These are phyloP conservation scores for Daldinia concentrica DNA, from an alignment of 495 filamentous ascomycete species.

Conservation along the genomic window DNA sequence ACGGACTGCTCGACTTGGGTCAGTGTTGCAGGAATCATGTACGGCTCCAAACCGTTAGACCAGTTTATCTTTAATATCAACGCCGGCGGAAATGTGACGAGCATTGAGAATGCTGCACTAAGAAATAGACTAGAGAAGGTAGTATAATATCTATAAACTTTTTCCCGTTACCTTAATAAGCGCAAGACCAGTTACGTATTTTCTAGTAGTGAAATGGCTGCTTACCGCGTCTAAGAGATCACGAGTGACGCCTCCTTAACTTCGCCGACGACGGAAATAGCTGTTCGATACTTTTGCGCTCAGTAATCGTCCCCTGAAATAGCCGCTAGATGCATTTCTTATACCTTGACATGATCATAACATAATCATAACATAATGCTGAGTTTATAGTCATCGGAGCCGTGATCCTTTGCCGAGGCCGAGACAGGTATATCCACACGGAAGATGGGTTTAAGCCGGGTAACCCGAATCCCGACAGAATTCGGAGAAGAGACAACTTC, in stretches of 20 bases:
- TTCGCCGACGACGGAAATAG: background rate
- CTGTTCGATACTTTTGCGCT: background rate
- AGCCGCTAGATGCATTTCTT: background rate
- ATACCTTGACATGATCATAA: background rate
- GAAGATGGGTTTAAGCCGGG: background rate
- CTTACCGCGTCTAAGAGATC: background rate
- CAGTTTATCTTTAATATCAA: constrained; percentile 57
- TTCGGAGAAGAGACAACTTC: background rate
- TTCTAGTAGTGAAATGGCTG: background rate
- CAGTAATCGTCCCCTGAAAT: background rate
- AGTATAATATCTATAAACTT: constrained; percentile 13
- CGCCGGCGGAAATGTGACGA: constrained; percentile 45
- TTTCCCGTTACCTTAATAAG: background rate
- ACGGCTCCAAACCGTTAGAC: constrained; percentile 51
- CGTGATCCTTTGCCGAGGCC: background rate
- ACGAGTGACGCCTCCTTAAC: background rate
- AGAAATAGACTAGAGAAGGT: constrained; percentile 49
- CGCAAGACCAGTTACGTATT: background rate
- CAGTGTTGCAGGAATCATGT: constrained; percentile 47
- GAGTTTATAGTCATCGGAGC: background rate
- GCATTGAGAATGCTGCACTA: constrained; percentile 52
- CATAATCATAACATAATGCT: background rate
- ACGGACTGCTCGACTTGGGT: constrained; percentile 55
- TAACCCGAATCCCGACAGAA: background rate
- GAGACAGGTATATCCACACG: background rate